Conservation (phyloP, 2,329 filamentous ascomycete genomes). For the Claviceps africana region DNA sequence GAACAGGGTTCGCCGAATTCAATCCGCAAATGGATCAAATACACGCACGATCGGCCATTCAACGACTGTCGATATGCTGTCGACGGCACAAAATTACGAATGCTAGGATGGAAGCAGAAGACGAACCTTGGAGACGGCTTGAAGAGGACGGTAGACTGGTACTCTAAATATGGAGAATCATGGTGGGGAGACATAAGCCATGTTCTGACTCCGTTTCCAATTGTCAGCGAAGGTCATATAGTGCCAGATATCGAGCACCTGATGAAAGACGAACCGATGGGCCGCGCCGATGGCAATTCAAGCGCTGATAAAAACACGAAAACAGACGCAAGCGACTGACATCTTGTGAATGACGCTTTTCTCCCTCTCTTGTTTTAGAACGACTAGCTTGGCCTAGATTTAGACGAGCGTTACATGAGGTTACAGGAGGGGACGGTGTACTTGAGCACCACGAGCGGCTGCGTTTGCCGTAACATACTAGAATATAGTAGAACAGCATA, state of each 20-base stretch:
- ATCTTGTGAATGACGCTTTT: neutral
- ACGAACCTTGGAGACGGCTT: conserved; percentile 51
- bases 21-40: conserved; percentile 52
- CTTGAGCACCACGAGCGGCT: neutral
- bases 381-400: neutral
- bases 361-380: neutral
- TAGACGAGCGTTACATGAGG: neutral
- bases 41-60: conserved; percentile 65
- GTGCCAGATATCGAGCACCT: conserved; percentile 31
- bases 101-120: conserved; percentile 56
- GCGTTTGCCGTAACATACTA: neutral
- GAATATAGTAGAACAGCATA: neutral
- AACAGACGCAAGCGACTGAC: conserved; percentile 7
- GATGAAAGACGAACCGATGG: conserved; percentile 20
- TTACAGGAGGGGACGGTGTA: neutral
- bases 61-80: conserved; percentile 63
- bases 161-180: conserved; percentile 46
- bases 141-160: conserved; percentile 54
- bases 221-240: conserved; percentile 41
- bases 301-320: neutral
- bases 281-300: conserved; percentile 10
- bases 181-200: conserved; percentile 64
- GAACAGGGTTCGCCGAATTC: conserved; percentile 34
- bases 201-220: conserved; percentile 54
- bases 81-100: conserved; percentile 51